phyloP scores from a whole-genome alignment of 106 monocot species.

The Acanthochlamys bracteata region DNA sequence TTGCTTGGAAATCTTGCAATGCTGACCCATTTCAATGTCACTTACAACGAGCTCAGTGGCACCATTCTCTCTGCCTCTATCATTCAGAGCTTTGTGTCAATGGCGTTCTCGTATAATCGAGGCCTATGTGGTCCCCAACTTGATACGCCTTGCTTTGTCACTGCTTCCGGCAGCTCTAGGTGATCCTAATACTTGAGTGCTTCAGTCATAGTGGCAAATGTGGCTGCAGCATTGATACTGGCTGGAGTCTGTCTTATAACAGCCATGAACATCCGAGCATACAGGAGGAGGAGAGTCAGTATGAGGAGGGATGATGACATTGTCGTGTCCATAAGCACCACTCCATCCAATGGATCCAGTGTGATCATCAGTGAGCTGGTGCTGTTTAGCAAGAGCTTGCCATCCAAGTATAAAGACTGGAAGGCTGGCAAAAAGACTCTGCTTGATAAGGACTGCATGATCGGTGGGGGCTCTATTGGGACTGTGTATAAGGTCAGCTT shows the following conservation, averaged over 20 bases:
- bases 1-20: conserved; percentile 38
- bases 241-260: conserved; percentile 66
- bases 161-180: neutral
- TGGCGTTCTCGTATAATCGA: conserved; percentile 58
- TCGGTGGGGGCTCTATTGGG: conserved; percentile 79
- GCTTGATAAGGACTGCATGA: conserved; percentile 72
- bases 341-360: conserved; percentile 31
- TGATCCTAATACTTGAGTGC: conserved; percentile 30
- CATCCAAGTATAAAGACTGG: conserved; percentile 91
- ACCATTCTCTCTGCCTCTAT: conserved; percentile 39
- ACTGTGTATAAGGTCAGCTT: conserved; percentile 76
- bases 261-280: conserved; percentile 48
- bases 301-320: conserved; percentile 37
- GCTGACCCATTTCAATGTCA: conserved; percentile 68
- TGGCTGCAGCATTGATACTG: conserved; percentile 61
- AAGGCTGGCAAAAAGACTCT: conserved; percentile 82
- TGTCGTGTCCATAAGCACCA: conserved; percentile 62
- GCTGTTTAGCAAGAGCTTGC: conserved; percentile 91
- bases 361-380: conserved; percentile 87
- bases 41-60: conserved; percentile 75
- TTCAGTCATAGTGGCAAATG: conserved; percentile 61
- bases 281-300: conserved; percentile 19
- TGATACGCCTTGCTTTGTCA: conserved; percentile 23
- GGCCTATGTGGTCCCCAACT: conserved; percentile 77
- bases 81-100: conserved; percentile 47